Evolutionary conservation across 257 asterid genomes (phyloP).

Genomic region (Jaltomata sinuosa): DNA sequence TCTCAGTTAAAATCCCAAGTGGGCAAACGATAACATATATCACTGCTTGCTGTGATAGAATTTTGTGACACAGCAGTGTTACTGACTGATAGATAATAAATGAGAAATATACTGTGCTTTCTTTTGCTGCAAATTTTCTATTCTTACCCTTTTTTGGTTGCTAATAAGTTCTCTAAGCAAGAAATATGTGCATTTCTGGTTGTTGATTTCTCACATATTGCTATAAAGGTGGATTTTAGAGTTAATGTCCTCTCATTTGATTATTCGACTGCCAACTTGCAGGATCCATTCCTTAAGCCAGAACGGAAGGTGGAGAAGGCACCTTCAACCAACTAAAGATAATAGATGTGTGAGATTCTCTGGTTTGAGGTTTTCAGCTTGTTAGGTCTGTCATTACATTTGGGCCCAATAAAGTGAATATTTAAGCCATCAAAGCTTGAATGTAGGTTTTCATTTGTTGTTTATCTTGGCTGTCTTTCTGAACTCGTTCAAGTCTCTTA

Average conservation of each 20-base stretch:
- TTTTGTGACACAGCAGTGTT: not conserved
- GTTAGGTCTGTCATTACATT: not conserved
- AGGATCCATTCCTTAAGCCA: not conserved
- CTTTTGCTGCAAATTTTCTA: not conserved
- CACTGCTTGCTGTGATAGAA: not conserved
- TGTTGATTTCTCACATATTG: not conserved
- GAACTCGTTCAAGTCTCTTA: not conserved
- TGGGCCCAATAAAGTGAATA: not conserved
- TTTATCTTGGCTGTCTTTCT: not conserved
- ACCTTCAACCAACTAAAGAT: not conserved
- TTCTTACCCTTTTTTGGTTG: not conserved
- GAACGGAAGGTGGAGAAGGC: conserved; percentile 3
- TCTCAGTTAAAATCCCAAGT: not conserved
- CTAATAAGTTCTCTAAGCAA: not conserved
- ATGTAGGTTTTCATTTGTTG: not conserved
- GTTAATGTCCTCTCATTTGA: not conserved
- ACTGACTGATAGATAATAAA: not conserved
- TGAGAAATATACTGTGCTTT: not conserved
- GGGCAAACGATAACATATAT: not conserved
- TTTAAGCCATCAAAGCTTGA: not conserved
- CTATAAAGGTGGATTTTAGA: not conserved
- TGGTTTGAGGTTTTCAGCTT: not conserved
- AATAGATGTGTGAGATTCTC: not conserved
- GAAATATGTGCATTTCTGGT: not conserved
- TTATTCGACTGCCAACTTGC: not conserved